Percentiles rank a stretch among this genome's conserved stretches.
Conservation (phyloP, 129 eudicot species). For the Saussurea involucrata region DNA sequence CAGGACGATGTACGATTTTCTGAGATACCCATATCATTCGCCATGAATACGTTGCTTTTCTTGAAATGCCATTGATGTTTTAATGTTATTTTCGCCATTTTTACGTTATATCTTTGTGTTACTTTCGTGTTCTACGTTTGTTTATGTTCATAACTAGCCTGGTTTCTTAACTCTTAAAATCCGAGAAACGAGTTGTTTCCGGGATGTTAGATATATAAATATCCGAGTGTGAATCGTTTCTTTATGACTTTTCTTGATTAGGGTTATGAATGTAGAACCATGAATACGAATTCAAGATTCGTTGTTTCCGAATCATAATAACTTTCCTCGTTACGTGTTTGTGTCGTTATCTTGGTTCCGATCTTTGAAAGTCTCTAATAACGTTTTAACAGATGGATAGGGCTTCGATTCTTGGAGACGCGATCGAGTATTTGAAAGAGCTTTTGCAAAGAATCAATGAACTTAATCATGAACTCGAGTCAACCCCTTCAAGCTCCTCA, state of each 20-base stretch:
- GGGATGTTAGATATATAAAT: not conserved
- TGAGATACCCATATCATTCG: not conserved
- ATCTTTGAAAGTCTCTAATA: not conserved
- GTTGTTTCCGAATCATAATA: not conserved
- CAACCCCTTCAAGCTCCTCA: slow-evolving; percentile 46
- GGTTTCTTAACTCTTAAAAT: not conserved
- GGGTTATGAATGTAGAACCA: not conserved
- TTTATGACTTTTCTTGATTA: not conserved
- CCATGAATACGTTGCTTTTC: not conserved
- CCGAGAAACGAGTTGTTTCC: not conserved
- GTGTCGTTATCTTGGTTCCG: not conserved
- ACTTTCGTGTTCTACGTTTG: not conserved
- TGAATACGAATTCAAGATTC: not conserved
- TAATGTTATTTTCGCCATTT: not conserved
- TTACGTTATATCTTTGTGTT: not conserved
- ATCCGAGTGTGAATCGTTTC: not conserved
- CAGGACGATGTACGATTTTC: not conserved
- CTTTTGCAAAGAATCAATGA: slow-evolving; percentile 63
- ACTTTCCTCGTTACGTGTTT: not conserved
- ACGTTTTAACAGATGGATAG: slow-evolving; percentile 65
- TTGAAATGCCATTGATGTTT: not conserved
- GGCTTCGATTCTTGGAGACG: slow-evolving; percentile 88
- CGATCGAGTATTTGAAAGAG: slow-evolving; percentile 71
- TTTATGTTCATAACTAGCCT: not conserved
- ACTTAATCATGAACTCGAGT: slow-evolving; percentile 64